These are phyloP conservation scores for Conidiobolus incongruus DNA, from an alignment of 371 early-diverging fungal species.

Conservation along the genomic window DNA sequence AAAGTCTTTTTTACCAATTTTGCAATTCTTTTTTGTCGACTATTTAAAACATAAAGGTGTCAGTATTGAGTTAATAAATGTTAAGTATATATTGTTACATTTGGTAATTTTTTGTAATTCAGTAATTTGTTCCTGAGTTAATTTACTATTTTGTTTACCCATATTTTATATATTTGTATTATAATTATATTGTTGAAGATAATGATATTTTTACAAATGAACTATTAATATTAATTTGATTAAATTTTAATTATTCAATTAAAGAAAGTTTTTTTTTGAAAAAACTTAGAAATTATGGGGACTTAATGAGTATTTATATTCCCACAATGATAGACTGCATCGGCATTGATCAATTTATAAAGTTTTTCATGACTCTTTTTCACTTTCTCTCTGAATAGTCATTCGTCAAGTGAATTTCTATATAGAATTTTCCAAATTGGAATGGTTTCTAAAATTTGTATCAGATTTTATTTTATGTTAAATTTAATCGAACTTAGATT, in stretches of 20 bases:
- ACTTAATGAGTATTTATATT: not conserved
- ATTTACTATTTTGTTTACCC: slow-evolving; percentile 72
- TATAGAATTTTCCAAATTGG: no score
- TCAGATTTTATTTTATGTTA: no score
- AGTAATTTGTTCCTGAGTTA: slow-evolving; percentile 52
- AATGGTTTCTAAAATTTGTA: no score
- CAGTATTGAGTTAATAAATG: not conserved
- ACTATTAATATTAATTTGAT: no score
- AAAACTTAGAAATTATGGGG: not conserved
- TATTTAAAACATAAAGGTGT: slow-evolving; percentile 9
- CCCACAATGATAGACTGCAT: not conserved
- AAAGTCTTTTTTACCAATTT: slow-evolving; percentile 43
- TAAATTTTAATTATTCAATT: slow-evolving; percentile 4
- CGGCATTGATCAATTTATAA: no score
- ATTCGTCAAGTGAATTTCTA: no score
- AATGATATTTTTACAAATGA: not conserved
- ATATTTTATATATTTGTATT: no score
- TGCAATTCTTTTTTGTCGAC: slow-evolving; percentile 86
- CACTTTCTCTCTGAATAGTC: no score
- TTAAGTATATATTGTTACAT: slow-evolving; percentile 21
- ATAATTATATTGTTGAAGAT: not conserved
- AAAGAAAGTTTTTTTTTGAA: not conserved
- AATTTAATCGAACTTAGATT: no score
- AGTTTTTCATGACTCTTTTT: no score
- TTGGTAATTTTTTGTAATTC: slow-evolving; percentile 59